Conservation (phyloP, 2,329 filamentous ascomycete species). For the Thyridium curvatum region DNA sequence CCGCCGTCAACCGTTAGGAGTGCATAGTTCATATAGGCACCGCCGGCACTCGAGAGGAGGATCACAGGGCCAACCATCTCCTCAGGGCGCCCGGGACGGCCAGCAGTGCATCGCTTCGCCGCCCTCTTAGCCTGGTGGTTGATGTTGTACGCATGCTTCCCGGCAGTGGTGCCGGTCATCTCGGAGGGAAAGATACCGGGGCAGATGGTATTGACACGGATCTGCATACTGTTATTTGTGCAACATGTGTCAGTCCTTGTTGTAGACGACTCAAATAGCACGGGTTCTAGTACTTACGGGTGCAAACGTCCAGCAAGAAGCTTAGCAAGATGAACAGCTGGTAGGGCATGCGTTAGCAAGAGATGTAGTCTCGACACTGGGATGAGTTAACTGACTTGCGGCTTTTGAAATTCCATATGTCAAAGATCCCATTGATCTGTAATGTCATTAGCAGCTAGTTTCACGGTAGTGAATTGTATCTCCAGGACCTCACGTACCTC, state of each 20-base stretch:
- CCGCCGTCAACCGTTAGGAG: slow-evolving; percentile 18
- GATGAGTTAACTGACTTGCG: slow-evolving; percentile 9
- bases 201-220: slow-evolving; percentile 16
- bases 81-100: slow-evolving; percentile 15
- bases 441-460: background rate
- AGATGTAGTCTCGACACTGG: no score
- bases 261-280: no score
- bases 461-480: no score
- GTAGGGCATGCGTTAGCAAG: no score
- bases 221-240: slow-evolving; percentile 11
- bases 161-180: slow-evolving; percentile 11
- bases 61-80: slow-evolving; percentile 18
- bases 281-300: slow-evolving; percentile 9
- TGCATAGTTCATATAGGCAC: slow-evolving; percentile 18
- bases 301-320: slow-evolving; percentile 11
- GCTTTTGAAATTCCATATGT: slow-evolving; percentile 18
- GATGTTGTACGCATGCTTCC: slow-evolving; percentile 12
- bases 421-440: slow-evolving; percentile 12
- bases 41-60: slow-evolving; percentile 15
- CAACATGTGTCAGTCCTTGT: background rate
- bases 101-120: slow-evolving; percentile 14
- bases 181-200: slow-evolving; percentile 15
- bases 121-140: slow-evolving; percentile 14
- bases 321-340: slow-evolving; percentile 11
- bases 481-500: slow-evolving; percentile 4